Base-by-base conservation (phyloP, 2,329 filamentous ascomycete genomes). In the Colletotrichum ledebouriae region DNA sequence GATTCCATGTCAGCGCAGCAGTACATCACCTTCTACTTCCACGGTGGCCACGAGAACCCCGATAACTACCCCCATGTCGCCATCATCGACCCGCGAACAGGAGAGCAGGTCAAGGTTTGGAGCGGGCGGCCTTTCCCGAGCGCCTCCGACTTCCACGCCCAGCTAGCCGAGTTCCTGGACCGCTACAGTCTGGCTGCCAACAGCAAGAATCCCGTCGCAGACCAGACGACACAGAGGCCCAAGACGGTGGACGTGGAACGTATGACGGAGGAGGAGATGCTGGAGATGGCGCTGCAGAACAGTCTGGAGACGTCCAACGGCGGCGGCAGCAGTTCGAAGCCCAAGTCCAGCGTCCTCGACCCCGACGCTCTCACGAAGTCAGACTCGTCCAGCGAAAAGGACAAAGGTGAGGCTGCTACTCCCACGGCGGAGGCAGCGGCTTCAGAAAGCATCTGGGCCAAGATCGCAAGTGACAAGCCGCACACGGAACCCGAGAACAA, bases 61-160 rank as follows among this genome's bases (percentile, higher is more conserved):
- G 92, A 95, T 75, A 94, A 94, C 73, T 99, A 97, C 77, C 96
- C 96, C 6, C 94, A 99, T 77, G 96, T 98, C 65, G 94, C 94
- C 50, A 97, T 99, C 70, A 89, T 99, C 70, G 96, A 99, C 74
- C 96, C 96, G 2, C 88, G 96, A 68, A 99, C 96, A 0, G 96
- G 96, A 69, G 96, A 99, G 80, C 94, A 98, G 79, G 93, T 99
- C 78, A 99, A 99, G 82, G 88, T 94, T 1, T 98, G 96, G 95
- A 94, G 92, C 13, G 94, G 95, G 1, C 86, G 88, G 9, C 93
- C 94, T 1, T 92, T 94, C 61, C 90, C 94, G 1, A 87, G 86
- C 44, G 82, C 94, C 0, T 78, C 86, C 10, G 94, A 98, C 13
- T 98, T 99, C 73, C 88, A 97, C 69, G 93, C 94, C 76, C 93